Evolutionary conservation across 805 yeast species (phyloP).

Genomic region (Nakazawaea laoshanensis): DNA sequence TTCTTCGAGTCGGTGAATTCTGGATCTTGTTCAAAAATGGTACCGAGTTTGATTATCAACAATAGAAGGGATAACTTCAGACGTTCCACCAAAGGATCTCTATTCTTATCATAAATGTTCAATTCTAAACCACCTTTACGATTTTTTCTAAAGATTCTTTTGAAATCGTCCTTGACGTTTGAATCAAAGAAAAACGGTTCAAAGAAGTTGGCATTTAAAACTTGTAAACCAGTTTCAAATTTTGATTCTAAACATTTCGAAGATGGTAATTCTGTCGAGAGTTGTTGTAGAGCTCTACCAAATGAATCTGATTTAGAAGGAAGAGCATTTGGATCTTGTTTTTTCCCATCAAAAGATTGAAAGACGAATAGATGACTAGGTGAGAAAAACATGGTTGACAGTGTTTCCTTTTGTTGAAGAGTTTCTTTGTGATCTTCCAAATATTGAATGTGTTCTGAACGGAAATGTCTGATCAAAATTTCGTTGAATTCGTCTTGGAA

Average conservation of each 20-base stretch:
- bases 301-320: constrained; percentile 7
- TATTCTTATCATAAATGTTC: constrained; percentile 5
- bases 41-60: constrained; percentile 7
- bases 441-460: no score
- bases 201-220: neutral
- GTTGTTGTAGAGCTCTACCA: constrained; percentile 4
- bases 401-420: neutral
- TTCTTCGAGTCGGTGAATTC: constrained; percentile 6
- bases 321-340: neutral
- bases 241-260: constrained; percentile 5
- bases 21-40: constrained; percentile 1
- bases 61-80: constrained; percentile 5
- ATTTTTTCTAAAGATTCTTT: constrained; percentile 8
- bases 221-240: no score
- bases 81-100: constrained; percentile 5
- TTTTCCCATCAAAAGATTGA: constrained; percentile 1
- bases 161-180: constrained; percentile 1
- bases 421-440: neutral
- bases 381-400: constrained; percentile 2
- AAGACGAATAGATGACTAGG: constrained; percentile 2
- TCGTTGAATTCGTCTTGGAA: neutral
- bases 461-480: no score
- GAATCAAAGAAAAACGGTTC: constrained; percentile 3
- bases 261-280: constrained; percentile 2
- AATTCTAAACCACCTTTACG: constrained; percentile 10